Conservation (phyloP, 106 monocot species). For the Dendrobium chrysotoxum region DNA sequence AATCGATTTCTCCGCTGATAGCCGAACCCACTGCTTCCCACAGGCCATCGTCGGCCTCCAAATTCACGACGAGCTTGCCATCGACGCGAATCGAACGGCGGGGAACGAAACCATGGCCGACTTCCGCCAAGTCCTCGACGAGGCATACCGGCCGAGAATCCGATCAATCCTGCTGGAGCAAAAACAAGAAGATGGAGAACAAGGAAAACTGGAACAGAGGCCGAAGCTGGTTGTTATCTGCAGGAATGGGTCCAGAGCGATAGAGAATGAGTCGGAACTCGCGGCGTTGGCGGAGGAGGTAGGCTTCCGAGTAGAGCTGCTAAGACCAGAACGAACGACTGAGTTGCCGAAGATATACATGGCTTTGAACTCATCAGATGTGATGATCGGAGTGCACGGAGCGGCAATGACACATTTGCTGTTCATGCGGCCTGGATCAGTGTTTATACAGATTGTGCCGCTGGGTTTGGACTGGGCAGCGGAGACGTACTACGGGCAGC, state of each 20-base stretch:
- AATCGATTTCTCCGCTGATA: constrained; percentile 57
- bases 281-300: constrained; percentile 22
- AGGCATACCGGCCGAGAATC: constrained; percentile 35
- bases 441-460: constrained; percentile 68
- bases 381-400: constrained; percentile 68
- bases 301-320: constrained; percentile 46
- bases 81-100: constrained; percentile 19
- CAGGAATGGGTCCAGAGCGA: constrained; percentile 44
- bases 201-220: background rate
- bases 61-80: constrained; percentile 69
- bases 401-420: constrained; percentile 82
- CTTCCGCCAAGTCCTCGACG: constrained; percentile 53
- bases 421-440: constrained; percentile 60
- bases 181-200: too few species aligned
- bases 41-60: constrained; percentile 60
- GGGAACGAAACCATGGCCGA: constrained; percentile 27
- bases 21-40: constrained; percentile 72
- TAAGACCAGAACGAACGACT: constrained; percentile 32
- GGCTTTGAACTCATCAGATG: constrained; percentile 38
- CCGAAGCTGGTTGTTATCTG: constrained; percentile 47
- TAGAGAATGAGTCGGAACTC: constrained; percentile 58
- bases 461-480: constrained; percentile 73
- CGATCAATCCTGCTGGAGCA: background rate
- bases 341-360: constrained; percentile 53
- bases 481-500: constrained; percentile 51